Evolutionary conservation across 2,329 filamentous ascomycete genomes (phyloP).

Genomic region (Verticillium isaacii): DNA sequence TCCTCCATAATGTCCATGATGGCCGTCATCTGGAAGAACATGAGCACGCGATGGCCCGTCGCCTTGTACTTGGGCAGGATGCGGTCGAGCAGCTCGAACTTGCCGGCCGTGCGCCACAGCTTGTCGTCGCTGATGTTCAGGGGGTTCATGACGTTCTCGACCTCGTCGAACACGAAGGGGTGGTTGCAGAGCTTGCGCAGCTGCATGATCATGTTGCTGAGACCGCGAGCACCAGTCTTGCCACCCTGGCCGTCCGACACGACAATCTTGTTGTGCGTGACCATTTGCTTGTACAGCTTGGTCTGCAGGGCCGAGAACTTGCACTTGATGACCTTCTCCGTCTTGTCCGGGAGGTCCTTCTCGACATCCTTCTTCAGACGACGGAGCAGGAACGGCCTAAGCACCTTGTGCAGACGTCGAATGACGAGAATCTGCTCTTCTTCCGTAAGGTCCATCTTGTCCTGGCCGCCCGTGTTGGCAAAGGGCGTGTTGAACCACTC

Average conservation of each 20-base stretch:
- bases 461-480: conserved; percentile 94
- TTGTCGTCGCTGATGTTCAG: conserved; percentile 83
- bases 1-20: conserved; percentile 99
- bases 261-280: conserved; percentile 89
- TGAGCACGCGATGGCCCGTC: conserved; percentile 90
- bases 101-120: conserved; percentile 91
- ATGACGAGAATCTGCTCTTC: conserved; percentile 99
- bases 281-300: conserved; percentile 95
- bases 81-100: conserved; percentile 92
- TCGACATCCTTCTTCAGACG: conserved; percentile 99
- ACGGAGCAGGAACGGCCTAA: conserved; percentile 93
- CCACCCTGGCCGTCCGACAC: conserved; percentile 94
- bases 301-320: conserved; percentile 93
- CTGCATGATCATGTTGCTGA: conserved; percentile 99
- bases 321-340: conserved; percentile 98
- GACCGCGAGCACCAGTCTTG: conserved; percentile 86
- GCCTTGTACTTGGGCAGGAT: conserved; percentile 89
- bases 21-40: conserved; percentile 99
- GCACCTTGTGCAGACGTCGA: conserved; percentile 94
- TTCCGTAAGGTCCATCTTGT: conserved; percentile 99
- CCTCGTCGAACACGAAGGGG: conserved; percentile 96
- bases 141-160: conserved; percentile 98
- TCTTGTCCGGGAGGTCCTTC: conserved; percentile 97
- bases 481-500: conserved; percentile 99
- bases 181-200: conserved; percentile 98